Conservation (phyloP, 2,329 filamentous ascomycete genomes). For the Colletotrichum endophyticum region DNA sequence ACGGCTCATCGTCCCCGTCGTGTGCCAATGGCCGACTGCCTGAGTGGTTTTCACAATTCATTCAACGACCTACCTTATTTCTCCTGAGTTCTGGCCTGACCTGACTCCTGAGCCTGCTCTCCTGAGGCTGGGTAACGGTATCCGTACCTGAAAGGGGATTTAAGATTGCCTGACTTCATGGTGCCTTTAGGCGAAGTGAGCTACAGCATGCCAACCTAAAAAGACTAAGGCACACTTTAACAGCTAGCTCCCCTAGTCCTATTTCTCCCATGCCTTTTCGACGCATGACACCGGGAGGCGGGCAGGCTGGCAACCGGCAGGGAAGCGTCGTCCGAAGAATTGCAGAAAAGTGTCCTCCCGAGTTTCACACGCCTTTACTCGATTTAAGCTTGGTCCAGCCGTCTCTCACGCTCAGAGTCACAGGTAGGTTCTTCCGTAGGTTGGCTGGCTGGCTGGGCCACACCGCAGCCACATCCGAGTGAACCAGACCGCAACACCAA, state of each 20-base stretch:
- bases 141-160: background rate
- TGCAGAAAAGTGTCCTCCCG: background rate
- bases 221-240: background rate
- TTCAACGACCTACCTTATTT: background rate
- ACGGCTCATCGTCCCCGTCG: background rate
- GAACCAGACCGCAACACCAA: background rate
- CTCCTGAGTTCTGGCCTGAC: background rate
- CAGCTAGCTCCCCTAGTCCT: background rate
- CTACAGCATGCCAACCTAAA: background rate
- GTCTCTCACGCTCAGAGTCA: slow-evolving; percentile 15
- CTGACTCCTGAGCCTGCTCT: background rate
- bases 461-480: background rate
- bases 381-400: slow-evolving; percentile 15
- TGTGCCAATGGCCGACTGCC: background rate
- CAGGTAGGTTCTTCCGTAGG: background rate
- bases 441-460: background rate
- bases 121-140: background rate
- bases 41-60: background rate
- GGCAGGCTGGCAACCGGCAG: background rate
- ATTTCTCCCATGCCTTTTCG: background rate
- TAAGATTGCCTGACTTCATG: slow-evolving; percentile 5
- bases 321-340: slow-evolving; percentile 4
- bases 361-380: slow-evolving; percentile 4
- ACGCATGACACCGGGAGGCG: background rate
- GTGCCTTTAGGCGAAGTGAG: slow-evolving; percentile 5